phyloP scores from a whole-genome alignment of 257 asterid species.

The Asclepias syriaca region DNA sequence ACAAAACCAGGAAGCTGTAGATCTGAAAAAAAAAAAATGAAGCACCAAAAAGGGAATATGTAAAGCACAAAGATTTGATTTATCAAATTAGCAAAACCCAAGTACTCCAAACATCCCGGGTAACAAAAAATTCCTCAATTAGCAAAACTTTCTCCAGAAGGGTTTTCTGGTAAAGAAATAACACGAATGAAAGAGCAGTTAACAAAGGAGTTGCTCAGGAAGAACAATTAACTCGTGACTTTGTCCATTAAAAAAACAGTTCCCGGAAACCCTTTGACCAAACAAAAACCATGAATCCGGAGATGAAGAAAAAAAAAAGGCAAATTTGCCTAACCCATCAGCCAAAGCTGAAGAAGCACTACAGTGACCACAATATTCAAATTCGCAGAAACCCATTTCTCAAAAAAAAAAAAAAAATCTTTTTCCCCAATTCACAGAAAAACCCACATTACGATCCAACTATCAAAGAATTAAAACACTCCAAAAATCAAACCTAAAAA shows the following conservation, averaged over 20 bases:
- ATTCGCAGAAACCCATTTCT: conserved; percentile 25
- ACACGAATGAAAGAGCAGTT: neutral
- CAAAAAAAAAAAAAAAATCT: conserved; percentile 3
- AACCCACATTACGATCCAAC: conserved; percentile 14
- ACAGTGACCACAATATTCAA: neutral
- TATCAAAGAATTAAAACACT: neutral
- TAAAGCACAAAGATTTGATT: neutral
- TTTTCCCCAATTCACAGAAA: conserved; percentile 16
- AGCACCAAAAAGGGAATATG: neutral
- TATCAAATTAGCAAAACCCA: neutral
- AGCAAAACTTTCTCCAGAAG: neutral
- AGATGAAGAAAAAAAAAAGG: no score
- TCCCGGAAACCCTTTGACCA: neutral
- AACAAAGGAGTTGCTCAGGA: neutral
- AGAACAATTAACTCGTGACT: neutral
- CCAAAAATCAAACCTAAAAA: neutral
- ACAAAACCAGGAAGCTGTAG: neutral
- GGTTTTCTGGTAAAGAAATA: neutral
- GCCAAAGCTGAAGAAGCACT: conserved; percentile 1
- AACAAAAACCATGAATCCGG: neutral
- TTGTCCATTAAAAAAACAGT: conserved; percentile 4
- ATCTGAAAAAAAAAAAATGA: neutral
- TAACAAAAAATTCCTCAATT: conserved; percentile 1
- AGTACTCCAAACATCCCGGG: neutral
- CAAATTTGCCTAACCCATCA: neutral